Base-by-base conservation (phyloP, 2,329 filamentous ascomycete genomes). In the Cercospora janseana region DNA sequence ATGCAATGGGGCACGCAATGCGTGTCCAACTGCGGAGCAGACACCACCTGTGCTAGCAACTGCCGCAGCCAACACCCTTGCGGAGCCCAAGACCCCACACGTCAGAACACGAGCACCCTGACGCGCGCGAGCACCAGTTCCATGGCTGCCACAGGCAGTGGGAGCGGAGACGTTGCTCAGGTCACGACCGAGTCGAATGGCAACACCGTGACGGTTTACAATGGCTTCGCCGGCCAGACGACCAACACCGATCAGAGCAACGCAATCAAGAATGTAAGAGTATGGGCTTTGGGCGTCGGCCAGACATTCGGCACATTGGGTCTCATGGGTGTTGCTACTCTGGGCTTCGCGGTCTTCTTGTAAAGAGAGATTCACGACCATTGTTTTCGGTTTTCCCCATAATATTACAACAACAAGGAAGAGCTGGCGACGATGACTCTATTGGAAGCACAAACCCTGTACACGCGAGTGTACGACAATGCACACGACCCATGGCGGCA, bases 1-100 rank as follows among this genome's bases (percentile, higher is more conserved):
- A 77, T 77, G 38, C 77, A 86, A 70, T 88, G 79, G 77, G 84
- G 81, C 61, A 81, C 74, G 66, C 80, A 88, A 70, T 69, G 59
- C 52, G 82, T 86, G 9, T 64, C 58, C 2, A 69, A 55, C 51
- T 90, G 86, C 70, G 42, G 70, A 56, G 44, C 43, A 23, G 74
- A 84, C 69, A 76, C 76, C 60, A 55, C 62, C n/a, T 90, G 87
- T 66, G 68, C 77, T n/a, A 69, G 71, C 2, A 61, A 70, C 48
- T 91, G 87, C 73, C 76, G 79, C 48, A 63, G 79, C 60, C 72
- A 90, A 55, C 74, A 89, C 71, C 86, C 83, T 3, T 92, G 87
- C 68, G 87, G 87, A 66, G 87, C 87, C 28, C 75, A 75, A 60
- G 72, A 79, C 64, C 87, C 87, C 10, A 79, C 69, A 32, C 75